Percentiles rank a stretch among this genome's conserved stretches.
Conservation (phyloP, 371 early-diverging fungal genomes). For the Paraphysoderma sedebokerense region DNA sequence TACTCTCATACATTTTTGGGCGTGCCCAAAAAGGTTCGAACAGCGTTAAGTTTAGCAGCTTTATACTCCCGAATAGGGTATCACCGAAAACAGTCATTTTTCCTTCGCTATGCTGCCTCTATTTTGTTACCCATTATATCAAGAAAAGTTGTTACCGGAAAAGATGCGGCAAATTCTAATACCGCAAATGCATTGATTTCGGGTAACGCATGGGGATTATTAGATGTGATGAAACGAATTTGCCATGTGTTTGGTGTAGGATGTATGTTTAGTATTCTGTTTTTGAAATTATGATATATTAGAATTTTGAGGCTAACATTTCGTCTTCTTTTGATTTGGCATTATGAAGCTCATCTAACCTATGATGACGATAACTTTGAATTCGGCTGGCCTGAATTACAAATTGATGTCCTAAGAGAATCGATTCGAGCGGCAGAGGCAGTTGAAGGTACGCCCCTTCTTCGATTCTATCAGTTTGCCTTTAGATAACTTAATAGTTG, state of each 20-base stretch:
- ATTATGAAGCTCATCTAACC: constrained; percentile 20
- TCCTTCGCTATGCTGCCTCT: constrained; percentile 39
- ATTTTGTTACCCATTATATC: constrained; percentile 35
- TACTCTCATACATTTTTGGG: neutral
- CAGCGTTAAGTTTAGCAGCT: constrained; percentile 11
- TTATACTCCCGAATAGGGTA: constrained; percentile 41
- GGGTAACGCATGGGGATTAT: constrained; percentile 31
- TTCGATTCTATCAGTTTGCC: neutral
- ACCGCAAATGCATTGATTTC: constrained; percentile 5
- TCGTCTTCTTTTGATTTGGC: constrained; percentile 17
- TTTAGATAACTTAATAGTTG: no score
- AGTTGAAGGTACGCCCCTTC: constrained; percentile 29
- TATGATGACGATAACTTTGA: constrained; percentile 4
- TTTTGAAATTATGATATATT: constrained; percentile 1
- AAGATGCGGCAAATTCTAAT: constrained; percentile 10
- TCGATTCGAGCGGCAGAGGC: constrained; percentile 54
- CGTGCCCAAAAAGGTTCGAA: constrained; percentile 8
- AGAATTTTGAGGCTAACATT: constrained; percentile 1
- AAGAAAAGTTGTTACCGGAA: constrained; percentile 18
- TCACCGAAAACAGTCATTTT: constrained; percentile 53
- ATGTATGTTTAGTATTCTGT: constrained; percentile 11
- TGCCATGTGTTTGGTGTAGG: constrained; percentile 52
- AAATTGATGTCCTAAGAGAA: constrained; percentile 54
- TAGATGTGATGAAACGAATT: constrained; percentile 42
- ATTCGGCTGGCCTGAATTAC: constrained; percentile 61